Conservation (phyloP, 371 early-diverging fungal species). For the Aphelidium insulamus region DNA sequence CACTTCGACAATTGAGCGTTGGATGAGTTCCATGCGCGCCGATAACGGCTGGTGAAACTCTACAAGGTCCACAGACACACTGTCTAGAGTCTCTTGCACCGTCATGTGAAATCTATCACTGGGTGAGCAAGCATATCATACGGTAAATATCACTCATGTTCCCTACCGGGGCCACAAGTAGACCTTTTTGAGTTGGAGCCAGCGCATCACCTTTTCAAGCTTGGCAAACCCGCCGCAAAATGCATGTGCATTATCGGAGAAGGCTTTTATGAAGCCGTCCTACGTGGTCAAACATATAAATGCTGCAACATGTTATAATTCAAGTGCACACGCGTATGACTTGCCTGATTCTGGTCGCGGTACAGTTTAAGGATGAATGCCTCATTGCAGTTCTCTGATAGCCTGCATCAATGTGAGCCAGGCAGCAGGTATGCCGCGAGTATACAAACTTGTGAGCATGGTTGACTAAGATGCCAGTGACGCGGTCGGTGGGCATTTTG, state of each 20-base stretch:
- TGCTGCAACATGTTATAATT: not conserved
- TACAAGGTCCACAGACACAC: slow-evolving; percentile 29
- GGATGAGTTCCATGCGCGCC: slow-evolving; percentile 52
- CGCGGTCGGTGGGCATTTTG: slow-evolving; percentile 42
- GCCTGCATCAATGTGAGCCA: not conserved
- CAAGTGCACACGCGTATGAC: too few relatives aligned
- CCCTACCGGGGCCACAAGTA: slow-evolving; percentile 66
- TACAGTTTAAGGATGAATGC: slow-evolving; percentile 64
- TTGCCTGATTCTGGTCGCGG: slow-evolving; percentile 46
- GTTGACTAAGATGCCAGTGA: slow-evolving; percentile 67
- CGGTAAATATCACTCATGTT: not conserved
- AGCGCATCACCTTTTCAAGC: slow-evolving; percentile 58
- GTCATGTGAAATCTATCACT: slow-evolving; percentile 38
- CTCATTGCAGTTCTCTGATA: slow-evolving; percentile 13
- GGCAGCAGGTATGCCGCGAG: not conserved
- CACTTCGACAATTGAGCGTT: slow-evolving; percentile 61
- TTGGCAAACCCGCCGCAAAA: slow-evolving; percentile 56
- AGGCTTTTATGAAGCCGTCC: slow-evolving; percentile 76
- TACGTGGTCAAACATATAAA: too few relatives aligned
- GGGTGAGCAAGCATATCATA: not conserved
- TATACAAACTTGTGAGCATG: slow-evolving; percentile 54
- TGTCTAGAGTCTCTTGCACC: slow-evolving; percentile 33
- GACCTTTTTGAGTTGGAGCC: slow-evolving; percentile 50
- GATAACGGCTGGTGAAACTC: slow-evolving; percentile 68
- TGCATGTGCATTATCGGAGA: slow-evolving; percentile 65